Evolutionary conservation across 306 rosid species (phyloP).

Genomic region (Cicer yamashitae): DNA sequence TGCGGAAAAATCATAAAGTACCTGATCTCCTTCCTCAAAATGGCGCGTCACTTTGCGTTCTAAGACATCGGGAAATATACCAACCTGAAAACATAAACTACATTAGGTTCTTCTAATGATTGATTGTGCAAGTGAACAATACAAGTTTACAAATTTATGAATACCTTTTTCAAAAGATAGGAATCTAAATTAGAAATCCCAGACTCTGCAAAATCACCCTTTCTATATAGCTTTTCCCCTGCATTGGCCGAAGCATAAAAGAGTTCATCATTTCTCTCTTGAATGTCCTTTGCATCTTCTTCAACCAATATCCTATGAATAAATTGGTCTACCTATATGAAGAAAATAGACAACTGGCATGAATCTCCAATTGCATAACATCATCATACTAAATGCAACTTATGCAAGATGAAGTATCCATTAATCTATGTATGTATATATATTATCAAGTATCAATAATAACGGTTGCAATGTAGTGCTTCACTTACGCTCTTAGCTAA

Average conservation of each 20-base stretch:
- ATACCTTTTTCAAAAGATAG: conserved; percentile 80
- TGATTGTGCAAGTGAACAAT: conserved; percentile 13
- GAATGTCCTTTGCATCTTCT: conserved; percentile 71
- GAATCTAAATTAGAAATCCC: conserved; percentile 64
- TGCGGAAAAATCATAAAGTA: conserved; percentile 43
- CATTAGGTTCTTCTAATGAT: conserved; percentile 42
- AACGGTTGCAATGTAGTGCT: conserved; percentile 11
- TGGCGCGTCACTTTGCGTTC: conserved; percentile 86
- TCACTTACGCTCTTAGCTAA: conserved; percentile 83
- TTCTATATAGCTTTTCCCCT: conserved; percentile 77
- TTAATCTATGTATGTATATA: background rate
- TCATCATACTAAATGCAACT: background rate
- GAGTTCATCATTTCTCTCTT: conserved; percentile 64
- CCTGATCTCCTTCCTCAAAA: conserved; percentile 92
- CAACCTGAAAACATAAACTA: conserved; percentile 66
- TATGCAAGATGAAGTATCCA: conserved; percentile 1
- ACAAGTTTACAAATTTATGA: conserved; percentile 27
- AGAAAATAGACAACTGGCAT: conserved; percentile 29
- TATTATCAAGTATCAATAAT: conserved; percentile 8
- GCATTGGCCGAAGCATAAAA: conserved; percentile 71
- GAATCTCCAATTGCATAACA: background rate
- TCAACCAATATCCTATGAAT: conserved; percentile 87
- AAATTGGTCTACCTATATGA: conserved; percentile 81
- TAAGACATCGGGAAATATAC: conserved; percentile 91
- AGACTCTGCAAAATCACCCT: conserved; percentile 84